phyloP scores from a whole-genome alignment of 1,284 basidiomycete species.

The Jaminaea rosea region DNA sequence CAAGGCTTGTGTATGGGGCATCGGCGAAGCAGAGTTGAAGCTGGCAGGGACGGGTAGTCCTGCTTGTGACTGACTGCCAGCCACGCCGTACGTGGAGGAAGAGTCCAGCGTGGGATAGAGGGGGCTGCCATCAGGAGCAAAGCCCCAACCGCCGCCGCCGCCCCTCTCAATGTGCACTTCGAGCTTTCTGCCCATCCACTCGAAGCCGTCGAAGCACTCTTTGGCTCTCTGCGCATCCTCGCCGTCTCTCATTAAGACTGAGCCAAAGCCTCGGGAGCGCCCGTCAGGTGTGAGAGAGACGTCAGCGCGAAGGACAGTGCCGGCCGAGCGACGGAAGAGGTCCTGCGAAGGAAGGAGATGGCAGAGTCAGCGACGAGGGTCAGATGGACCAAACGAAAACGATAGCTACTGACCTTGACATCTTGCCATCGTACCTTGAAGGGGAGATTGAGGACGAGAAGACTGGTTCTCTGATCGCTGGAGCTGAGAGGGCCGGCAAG shows the following conservation, averaged over 20 bases:
- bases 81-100: no score
- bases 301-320: conserved; percentile 48
- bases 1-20: no score
- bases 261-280: conserved; percentile 36
- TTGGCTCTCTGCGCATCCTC: conserved; percentile 47
- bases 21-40: no score
- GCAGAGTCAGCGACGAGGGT: conserved; percentile 1
- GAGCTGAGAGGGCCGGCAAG: conserved; percentile 3
- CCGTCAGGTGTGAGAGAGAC: conserved; percentile 46
- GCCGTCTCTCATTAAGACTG: conserved; percentile 42
- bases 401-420: conserved; percentile 16
- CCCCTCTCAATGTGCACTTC: conserved; percentile 15
- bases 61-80: no score
- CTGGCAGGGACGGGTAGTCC: no score
- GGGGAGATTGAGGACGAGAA: conserved; percentile 45
- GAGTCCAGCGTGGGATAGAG: conserved; percentile 9
- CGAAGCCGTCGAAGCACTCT: conserved; percentile 48
- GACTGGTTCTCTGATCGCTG: conserved; percentile 71
- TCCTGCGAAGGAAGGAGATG: conserved; percentile 14
- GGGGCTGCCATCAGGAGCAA: conserved; percentile 18
- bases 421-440: conserved; percentile 49
- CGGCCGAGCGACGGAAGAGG: conserved; percentile 46
- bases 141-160: neutral
- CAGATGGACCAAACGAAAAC: neutral
- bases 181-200: conserved; percentile 43